Conservation (phyloP, 2,329 filamentous ascomycete genomes). For the Metarhizium rileyi region DNA sequence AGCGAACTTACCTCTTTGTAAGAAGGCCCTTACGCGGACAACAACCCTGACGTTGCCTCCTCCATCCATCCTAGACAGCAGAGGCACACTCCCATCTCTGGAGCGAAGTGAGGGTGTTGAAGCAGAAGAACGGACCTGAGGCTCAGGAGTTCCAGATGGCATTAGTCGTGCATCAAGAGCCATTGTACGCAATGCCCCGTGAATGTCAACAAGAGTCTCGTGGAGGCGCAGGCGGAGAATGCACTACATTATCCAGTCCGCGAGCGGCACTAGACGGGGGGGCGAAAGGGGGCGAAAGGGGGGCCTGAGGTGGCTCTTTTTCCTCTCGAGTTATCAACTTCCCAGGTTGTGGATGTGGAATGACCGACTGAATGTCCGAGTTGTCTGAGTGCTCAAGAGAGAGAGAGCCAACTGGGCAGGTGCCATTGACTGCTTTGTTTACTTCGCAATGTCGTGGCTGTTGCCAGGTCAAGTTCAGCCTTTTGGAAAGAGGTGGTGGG, state of each 20-base stretch:
- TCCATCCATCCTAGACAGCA: slow-evolving; percentile 45
- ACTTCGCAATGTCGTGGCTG: slow-evolving; percentile 18
- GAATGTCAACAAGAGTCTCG: slow-evolving; percentile 28
- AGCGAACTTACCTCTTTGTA: slow-evolving; percentile 50
- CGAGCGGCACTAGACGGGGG: slow-evolving; percentile 1
- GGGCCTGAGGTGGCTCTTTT: not conserved
- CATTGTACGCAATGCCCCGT: slow-evolving; percentile 30
- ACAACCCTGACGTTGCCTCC: slow-evolving; percentile 77
- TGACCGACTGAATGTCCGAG: not conserved
- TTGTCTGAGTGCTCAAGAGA: not conserved
- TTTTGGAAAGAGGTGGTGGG: not conserved
- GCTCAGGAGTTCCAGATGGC: slow-evolving; percentile 29
- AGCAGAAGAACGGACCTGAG: slow-evolving; percentile 51
- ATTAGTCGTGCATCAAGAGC: slow-evolving; percentile 35
- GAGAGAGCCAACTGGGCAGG: not conserved
- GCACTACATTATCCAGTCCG: slow-evolving; percentile 23
- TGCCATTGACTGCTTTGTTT: slow-evolving; percentile 20
- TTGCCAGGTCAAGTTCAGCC: slow-evolving; percentile 29
- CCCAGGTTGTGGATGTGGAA: not conserved
- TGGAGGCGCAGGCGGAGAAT: slow-evolving; percentile 31
- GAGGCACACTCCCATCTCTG: slow-evolving; percentile 55
- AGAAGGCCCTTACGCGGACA: slow-evolving; percentile 69
- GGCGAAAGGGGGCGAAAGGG: not conserved
- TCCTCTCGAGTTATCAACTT: not conserved
- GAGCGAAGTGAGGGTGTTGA: slow-evolving; percentile 72